Evolutionary conservation across 2,329 filamentous ascomycete species (phyloP), one percentile per base, ranked within the genome.

Genomic region (Fonsecaea pugnacius): DNA sequence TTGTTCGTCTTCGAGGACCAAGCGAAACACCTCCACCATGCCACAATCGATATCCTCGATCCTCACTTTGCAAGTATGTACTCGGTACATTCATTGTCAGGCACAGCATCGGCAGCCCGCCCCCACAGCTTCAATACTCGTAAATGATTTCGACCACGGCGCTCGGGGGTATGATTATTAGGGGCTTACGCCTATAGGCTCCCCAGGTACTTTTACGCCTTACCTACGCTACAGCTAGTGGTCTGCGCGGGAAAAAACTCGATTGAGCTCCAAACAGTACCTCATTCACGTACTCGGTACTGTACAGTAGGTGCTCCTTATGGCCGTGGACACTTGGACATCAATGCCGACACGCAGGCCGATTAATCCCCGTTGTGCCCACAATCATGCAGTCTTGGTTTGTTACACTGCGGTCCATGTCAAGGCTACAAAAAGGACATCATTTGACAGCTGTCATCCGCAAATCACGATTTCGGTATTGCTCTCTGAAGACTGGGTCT

Each of bases 11-110:
- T 21, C 12, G 21, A 21, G 40, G n/a, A 8, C 18, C 43, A 48
- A 48, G 43, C 43, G 43, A 21, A 48, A 48, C 43, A 48, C 8
- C 43, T 48, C 43, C 43, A 48, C 43, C 21, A 27, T 30, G 43
- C 18, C 27, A 33, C 16, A 8, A 59, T 59, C 52, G 57, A 43
- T 59, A 46, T 59, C 40, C 57, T 46, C 52, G 57, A 32, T 32
- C 40, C 43, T 48, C 18, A 24, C 18, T 24, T 9, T 43, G 7
- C 38, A 1, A 30, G 27, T 30, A 30, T 30, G 27, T 30, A 4
- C 27, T 30, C 27, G 27, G 27, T 6, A 30, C 27, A 30, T 30
- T 30, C 2, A 30, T 30, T 30, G 27, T 30, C 27, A 30, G 27
- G 27, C 27, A 30, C 27, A 30, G 43, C 43, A 48, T 48, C 43